Evolutionary conservation across 2,329 filamentous ascomycete genomes (phyloP).

Genomic region (Teratosphaeriaceae sp.): DNA sequence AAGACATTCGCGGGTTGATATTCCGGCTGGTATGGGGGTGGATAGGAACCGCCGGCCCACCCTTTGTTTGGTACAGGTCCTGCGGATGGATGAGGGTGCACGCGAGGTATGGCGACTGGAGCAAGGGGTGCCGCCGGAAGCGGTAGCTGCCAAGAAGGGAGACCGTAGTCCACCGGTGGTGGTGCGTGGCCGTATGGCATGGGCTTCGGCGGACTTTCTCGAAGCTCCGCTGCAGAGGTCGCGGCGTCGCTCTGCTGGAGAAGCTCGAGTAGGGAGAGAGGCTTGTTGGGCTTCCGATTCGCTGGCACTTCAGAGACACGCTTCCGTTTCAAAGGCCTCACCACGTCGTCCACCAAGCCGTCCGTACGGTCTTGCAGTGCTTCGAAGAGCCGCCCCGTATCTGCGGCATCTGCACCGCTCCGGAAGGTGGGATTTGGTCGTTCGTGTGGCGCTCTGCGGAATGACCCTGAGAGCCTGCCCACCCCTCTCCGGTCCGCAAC

Average conservation of each 20-base stretch:
- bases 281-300: slow-evolving; percentile 7
- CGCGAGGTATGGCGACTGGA: background rate
- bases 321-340: slow-evolving; percentile 20
- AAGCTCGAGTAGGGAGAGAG: slow-evolving; percentile 23
- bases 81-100: background rate
- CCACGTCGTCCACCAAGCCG: slow-evolving; percentile 9
- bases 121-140: slow-evolving; percentile 8
- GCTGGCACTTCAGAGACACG: slow-evolving; percentile 10
- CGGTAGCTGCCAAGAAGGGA: slow-evolving; percentile 24
- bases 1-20: background rate
- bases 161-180: slow-evolving; percentile 18
- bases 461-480: background rate
- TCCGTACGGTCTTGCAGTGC: slow-evolving; percentile 10
- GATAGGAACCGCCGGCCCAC: slow-evolving; percentile 10
- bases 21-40: slow-evolving; percentile 18
- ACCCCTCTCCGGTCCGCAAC: slow-evolving; percentile 35
- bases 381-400: slow-evolving; percentile 12
- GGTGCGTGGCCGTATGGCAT: background rate
- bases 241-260: slow-evolving; percentile 20
- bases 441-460: background rate
- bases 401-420: too few species aligned
- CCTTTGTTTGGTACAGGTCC: background rate
- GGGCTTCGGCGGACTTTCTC: background rate
- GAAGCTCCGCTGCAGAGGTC: slow-evolving; percentile 7
- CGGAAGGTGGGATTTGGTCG: background rate